phyloP scores from a whole-genome alignment of 352 stramenopile species.

The Pythium dissimile region DNA sequence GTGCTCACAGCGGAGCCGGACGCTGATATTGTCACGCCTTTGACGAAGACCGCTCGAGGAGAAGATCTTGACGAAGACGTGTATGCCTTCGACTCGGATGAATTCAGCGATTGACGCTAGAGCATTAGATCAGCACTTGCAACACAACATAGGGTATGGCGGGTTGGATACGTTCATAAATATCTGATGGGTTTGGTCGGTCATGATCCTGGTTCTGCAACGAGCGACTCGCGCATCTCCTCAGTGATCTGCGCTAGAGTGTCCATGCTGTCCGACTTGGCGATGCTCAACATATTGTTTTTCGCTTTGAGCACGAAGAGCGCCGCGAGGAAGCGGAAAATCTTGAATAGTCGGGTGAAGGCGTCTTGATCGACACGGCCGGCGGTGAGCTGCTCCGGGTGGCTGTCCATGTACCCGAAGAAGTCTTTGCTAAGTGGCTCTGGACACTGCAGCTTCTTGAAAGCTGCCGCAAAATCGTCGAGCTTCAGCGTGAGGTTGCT shows the following conservation, averaged over 20 bases:
- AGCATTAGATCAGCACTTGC: not conserved
- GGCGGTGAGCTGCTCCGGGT: constrained; percentile 24
- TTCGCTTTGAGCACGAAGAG: constrained; percentile 67
- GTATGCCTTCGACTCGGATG: constrained; percentile 1
- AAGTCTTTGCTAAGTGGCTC: constrained; percentile 55
- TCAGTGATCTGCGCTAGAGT: constrained; percentile 58
- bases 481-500: constrained; percentile 3
- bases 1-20: constrained; percentile 55
- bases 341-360: constrained; percentile 43
- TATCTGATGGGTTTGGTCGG: constrained; percentile 7
- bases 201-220: constrained; percentile 1
- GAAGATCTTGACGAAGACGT: constrained; percentile 6
- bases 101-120: not conserved
- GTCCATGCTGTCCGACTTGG: constrained; percentile 39
- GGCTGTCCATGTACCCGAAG: constrained; percentile 48
- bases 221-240: constrained; percentile 26
- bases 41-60: constrained; percentile 6
- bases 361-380: constrained; percentile 32
- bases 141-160: too few species aligned
- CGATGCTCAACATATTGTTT: constrained; percentile 55
- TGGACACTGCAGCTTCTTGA: constrained; percentile 57
- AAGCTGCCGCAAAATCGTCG: constrained; percentile 41
- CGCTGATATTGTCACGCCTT: constrained; percentile 50
- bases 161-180: constrained; percentile 21
- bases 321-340: constrained; percentile 62